Percentiles rank a stretch among this genome's conserved stretches.
Conservation (phyloP, 1,284 basidiomycete genomes). For the Ganoderma sinense region DNA sequence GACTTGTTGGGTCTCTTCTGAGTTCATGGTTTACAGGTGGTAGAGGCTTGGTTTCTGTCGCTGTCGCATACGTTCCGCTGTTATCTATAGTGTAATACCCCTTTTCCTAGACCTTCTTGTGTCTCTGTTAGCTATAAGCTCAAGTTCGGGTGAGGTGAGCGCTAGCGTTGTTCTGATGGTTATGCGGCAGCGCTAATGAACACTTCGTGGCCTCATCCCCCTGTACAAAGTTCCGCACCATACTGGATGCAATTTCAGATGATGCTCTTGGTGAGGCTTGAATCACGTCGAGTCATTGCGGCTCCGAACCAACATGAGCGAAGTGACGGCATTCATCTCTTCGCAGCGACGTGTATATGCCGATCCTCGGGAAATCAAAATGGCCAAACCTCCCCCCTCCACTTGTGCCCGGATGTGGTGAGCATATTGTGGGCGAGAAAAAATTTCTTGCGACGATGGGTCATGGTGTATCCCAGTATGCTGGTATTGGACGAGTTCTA, state of each 20-base stretch:
- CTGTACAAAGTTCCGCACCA: not conserved
- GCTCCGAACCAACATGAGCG: not conserved
- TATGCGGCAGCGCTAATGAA: not conserved
- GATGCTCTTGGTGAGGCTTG: not conserved
- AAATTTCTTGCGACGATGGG: not conserved
- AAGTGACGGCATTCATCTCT: not conserved
- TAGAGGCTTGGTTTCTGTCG: conserved; percentile 2
- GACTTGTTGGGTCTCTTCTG: conserved; percentile 50
- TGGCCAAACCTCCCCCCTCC: not conserved
- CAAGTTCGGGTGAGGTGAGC: not conserved
- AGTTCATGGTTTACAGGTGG: not conserved
- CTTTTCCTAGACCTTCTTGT: not conserved
- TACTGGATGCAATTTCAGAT: not conserved
- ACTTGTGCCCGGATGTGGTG: not conserved
- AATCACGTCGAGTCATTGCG: not conserved
- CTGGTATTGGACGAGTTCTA: not conserved
- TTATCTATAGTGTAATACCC: conserved; percentile 7
- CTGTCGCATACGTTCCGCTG: conserved; percentile 3
- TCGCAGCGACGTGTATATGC: not conserved
- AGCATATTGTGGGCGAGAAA: not conserved
- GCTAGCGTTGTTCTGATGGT: not conserved
- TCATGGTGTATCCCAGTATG: not conserved
- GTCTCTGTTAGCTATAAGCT: not conserved
- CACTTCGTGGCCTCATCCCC: not conserved
- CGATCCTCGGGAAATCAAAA: conserved; percentile 8